Percentiles rank a stretch among this genome's conserved stretches.
Evolutionary conservation across 768 basidiomycete species (phyloP).

Genomic region (Boletellus ananiceps): DNA sequence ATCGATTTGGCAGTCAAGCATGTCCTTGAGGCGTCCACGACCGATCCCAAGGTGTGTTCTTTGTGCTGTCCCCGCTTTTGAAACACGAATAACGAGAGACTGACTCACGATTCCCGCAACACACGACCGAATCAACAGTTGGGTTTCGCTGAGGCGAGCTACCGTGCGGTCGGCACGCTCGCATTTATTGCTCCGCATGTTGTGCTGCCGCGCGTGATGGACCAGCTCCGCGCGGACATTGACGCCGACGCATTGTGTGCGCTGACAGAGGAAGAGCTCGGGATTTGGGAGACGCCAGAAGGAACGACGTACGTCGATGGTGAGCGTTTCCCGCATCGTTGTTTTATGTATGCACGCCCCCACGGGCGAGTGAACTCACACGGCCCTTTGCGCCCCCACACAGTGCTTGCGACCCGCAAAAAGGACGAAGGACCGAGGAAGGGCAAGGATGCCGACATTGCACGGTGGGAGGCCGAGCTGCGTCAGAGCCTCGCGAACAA

Average conservation of each 20-base stretch:
- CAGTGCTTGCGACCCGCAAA: constrained; percentile 65
- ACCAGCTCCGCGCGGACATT: constrained; percentile 64
- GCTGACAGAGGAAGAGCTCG: constrained; percentile 69
- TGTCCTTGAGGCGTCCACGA: constrained; percentile 44
- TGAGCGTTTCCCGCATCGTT: constrained; percentile 21
- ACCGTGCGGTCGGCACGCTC: constrained; percentile 68
- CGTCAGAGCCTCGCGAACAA: constrained; percentile 80
- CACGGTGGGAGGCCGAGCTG: constrained; percentile 95
- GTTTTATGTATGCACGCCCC: neutral
- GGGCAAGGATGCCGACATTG: constrained; percentile 84
- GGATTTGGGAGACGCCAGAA: constrained; percentile 81
- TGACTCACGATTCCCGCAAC: neutral
- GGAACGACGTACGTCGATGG: constrained; percentile 82
- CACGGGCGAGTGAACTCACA: neutral
- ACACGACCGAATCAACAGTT: constrained; percentile 22
- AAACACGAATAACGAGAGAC: no score
- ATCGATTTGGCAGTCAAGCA: constrained; percentile 46
- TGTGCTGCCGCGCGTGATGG: constrained; percentile 66
- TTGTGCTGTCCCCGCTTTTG: neutral
- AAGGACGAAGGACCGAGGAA: constrained; percentile 50
- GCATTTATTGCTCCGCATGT: constrained; percentile 71
- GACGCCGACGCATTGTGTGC: constrained; percentile 51
- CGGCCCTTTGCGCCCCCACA: no score
- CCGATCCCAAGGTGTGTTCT: constrained; percentile 42
- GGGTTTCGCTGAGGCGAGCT: constrained; percentile 64